phyloP scores from a whole-genome alignment of 1,284 basidiomycete species.

The Sparassis latifolia region DNA sequence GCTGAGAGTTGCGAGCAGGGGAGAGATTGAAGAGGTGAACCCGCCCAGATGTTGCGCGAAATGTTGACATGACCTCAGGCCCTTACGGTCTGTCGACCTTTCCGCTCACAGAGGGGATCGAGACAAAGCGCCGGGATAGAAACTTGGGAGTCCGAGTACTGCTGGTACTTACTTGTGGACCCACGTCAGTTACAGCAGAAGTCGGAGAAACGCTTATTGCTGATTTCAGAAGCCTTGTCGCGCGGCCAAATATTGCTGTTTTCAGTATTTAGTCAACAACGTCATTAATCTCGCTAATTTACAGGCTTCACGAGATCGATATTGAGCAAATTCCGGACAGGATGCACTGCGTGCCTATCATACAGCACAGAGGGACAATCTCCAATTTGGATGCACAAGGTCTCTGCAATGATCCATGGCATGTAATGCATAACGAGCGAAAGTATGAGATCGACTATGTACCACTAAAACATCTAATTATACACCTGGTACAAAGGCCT shows the following conservation, averaged over 20 bases:
- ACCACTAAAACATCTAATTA: constrained; percentile 10
- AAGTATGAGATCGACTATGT: not conserved
- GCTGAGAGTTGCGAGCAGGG: constrained; percentile 56
- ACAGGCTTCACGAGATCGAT: not conserved
- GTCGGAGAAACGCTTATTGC: not conserved
- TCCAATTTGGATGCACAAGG: not conserved
- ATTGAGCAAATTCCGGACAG: not conserved
- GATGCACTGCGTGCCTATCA: not conserved
- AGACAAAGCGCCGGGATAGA: constrained; percentile 1
- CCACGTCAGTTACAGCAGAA: not conserved
- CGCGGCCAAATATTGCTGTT: too few species aligned
- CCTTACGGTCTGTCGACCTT: too few species aligned
- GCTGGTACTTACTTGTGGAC: not conserved
- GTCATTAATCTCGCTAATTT: not conserved
- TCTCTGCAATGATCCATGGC: not conserved
- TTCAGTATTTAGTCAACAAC: not conserved
- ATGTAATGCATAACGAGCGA: not conserved
- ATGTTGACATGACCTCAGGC: not conserved
- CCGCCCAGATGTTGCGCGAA: constrained; percentile 16
- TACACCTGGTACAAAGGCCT: constrained; percentile 38
- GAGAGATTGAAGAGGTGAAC: constrained; percentile 40
- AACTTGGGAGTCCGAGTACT: not conserved
- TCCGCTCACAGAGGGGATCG: not conserved
- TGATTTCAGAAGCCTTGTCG: not conserved
- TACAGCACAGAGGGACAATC: not conserved